phyloP scores from a whole-genome alignment of 169 alveolate species.

The Eimeria falciformis region DNA sequence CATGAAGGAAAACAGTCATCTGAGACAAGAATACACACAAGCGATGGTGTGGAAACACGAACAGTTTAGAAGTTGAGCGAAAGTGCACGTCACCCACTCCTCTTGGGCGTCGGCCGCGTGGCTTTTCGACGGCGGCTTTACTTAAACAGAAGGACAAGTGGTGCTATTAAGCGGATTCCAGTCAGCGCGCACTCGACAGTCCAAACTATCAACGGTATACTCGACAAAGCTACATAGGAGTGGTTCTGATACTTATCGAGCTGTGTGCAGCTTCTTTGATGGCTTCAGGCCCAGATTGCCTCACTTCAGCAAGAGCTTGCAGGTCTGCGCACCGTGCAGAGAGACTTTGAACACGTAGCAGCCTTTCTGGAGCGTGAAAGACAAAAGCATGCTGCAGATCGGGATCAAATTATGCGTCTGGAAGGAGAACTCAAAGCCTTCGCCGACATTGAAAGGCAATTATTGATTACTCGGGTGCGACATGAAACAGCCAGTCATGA shows the following conservation, averaged over 20 bases:
- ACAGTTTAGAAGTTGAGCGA: no score
- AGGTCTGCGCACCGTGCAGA: not conserved
- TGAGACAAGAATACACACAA: slow-evolving; percentile 52
- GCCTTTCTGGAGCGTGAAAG: slow-evolving; percentile 42
- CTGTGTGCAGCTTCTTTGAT: not conserved
- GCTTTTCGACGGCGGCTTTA: no score
- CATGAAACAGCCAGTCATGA: no score
- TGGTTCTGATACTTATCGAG: not conserved
- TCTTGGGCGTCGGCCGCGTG: no score
- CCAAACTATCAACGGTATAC: not conserved
- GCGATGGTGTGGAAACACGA: slow-evolving; percentile 24
- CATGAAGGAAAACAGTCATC: slow-evolving; percentile 68
- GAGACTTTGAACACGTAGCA: slow-evolving; percentile 21
- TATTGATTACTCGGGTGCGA: slow-evolving; percentile 15
- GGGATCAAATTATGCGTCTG: slow-evolving; percentile 51
- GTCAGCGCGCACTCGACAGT: no score
- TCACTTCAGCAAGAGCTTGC: slow-evolving; percentile 43
- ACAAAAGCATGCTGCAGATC: slow-evolving; percentile 39
- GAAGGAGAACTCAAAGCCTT: slow-evolving; percentile 44
- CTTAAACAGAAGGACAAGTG: no score
- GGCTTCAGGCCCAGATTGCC: slow-evolving; percentile 52
- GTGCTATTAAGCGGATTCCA: no score
- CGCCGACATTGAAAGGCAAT: slow-evolving; percentile 15
- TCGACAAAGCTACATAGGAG: not conserved
- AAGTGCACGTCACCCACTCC: no score